Conservation (phyloP, 345 rosid genomes). For the Gossypium ekmanianum region DNA sequence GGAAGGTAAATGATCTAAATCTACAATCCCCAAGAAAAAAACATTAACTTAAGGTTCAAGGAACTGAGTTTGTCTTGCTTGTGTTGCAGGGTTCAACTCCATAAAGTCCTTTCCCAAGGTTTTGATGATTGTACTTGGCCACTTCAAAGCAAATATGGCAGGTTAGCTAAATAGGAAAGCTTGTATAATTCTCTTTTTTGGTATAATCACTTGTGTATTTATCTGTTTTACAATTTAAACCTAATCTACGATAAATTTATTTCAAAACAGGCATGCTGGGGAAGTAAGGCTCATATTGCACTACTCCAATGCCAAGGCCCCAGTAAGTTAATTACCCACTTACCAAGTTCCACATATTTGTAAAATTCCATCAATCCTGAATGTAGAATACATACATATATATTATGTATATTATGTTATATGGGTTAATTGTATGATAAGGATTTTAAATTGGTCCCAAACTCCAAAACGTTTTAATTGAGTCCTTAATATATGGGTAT, state of each 20-base stretch:
- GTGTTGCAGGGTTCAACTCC: conserved; percentile 39
- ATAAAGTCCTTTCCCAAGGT: conserved; percentile 44
- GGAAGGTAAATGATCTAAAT: conserved; percentile 34
- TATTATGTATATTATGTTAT: neutral
- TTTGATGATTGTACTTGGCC: conserved; percentile 45
- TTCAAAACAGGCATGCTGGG: conserved; percentile 35
- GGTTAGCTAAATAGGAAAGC: conserved; percentile 18
- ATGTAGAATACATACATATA: neutral
- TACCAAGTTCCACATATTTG: neutral
- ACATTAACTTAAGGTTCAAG: neutral
- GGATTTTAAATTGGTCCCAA: too few species aligned
- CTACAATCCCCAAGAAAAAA: neutral
- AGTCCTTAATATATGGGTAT: too few species aligned
- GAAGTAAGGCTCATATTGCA: conserved; percentile 45
- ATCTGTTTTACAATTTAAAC: neutral
- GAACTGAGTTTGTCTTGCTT: neutral
- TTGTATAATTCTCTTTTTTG: neutral
- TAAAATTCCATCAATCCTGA: neutral
- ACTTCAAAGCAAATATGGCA: conserved; percentile 34
- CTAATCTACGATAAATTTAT: neutral
- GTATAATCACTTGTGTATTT: too few species aligned
- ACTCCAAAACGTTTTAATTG: too few species aligned
- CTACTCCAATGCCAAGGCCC: conserved; percentile 28
- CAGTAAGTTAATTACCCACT: conserved; percentile 7
- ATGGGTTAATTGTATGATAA: too few species aligned